Percentiles rank a stretch among this genome's conserved stretches.
phyloP scores from a whole-genome alignment of 2,329 filamentous ascomycete genomes.

The Epichloe gansuensis region DNA sequence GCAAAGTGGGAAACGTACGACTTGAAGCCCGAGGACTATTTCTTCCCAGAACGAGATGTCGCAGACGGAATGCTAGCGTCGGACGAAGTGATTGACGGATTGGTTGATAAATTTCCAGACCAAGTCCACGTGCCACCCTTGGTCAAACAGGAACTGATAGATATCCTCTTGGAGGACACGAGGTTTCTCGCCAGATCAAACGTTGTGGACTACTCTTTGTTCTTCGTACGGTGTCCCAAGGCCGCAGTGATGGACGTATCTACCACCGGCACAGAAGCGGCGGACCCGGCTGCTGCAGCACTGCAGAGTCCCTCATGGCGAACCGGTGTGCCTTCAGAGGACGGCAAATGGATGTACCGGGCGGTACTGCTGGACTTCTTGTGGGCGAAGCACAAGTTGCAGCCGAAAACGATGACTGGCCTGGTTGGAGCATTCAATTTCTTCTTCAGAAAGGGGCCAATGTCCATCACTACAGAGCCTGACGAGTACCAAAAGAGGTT shows the following conservation, averaged over 20 bases:
- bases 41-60: slow-evolving; percentile 63
- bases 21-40: slow-evolving; percentile 62
- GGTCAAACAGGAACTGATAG: slow-evolving; percentile 44
- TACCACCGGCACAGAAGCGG: background rate
- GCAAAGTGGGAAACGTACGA: slow-evolving; percentile 57
- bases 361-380: slow-evolving; percentile 63
- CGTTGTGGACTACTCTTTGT: slow-evolving; percentile 65
- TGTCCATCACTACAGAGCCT: slow-evolving; percentile 62
- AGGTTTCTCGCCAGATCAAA: slow-evolving; percentile 48
- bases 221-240: slow-evolving; percentile 42
- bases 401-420: slow-evolving; percentile 52
- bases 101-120: slow-evolving; percentile 57
- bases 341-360: slow-evolving; percentile 56
- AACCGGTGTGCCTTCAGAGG: slow-evolving; percentile 45
- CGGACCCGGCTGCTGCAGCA: slow-evolving; percentile 2
- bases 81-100: slow-evolving; percentile 50
- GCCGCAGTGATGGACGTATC: slow-evolving; percentile 1
- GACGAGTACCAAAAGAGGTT: slow-evolving; percentile 51
- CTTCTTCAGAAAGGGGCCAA: slow-evolving; percentile 52
- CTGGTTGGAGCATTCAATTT: slow-evolving; percentile 52
- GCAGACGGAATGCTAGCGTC: slow-evolving; percentile 50
- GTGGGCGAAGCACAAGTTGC: slow-evolving; percentile 62
- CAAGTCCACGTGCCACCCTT: slow-evolving; percentile 45
- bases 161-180: slow-evolving; percentile 48
- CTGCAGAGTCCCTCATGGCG: slow-evolving; percentile 36